Base-by-base conservation (phyloP, 139 green algal species). In the Picocystis salinarum region DNA sequence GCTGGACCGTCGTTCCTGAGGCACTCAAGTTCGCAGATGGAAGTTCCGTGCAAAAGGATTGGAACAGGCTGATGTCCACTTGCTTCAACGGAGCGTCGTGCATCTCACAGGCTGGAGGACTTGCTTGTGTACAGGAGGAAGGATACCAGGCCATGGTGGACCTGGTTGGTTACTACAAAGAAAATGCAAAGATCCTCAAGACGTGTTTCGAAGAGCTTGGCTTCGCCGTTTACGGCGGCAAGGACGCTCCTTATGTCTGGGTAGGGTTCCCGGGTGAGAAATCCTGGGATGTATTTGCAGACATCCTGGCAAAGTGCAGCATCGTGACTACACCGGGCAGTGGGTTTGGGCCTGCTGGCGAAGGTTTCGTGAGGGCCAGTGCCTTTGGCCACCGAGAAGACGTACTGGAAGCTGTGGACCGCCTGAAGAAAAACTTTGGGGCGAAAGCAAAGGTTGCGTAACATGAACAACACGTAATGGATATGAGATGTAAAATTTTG, bases 71-170 rank as follows among this genome's bases (percentile, higher is more conserved):
- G 42, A 93, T 90, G 72, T 85, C 69, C 54, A 98, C 88, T 5
- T 79, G 78, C 55, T 98, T 98, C 80, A 98, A 98, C 51, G 88
- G 88, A 3, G 88, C 88, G 2, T 92, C 76, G 37, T 87, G 82
- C 69, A 70, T 98, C 5, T 77, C 74, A 20, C 88, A 95, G 66
- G 77, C 77, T 1, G 88, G 85, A 22, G 88, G 82, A 26, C 59
- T 95, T 34, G 88, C 88, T 1, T 91, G 71, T 64, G 58, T 96
- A 39, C 59, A 52, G 4, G 41, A 60, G 5, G 56, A 61, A 18
- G 65, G 65, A 1, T 48, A 29, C 11, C 25, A 33, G 20, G 41
- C 41, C 41, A 48, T 48, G 41, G 19, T 48, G 19, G 52, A 67
- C 7, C 53, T 93, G 39, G 73, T 99, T 5, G 40, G 26, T 5